Evolutionary conservation across 73 alveolate genomes (phyloP), one percentile per base, ranked within the genome.

Genomic region (Durusdinium trenchii): DNA sequence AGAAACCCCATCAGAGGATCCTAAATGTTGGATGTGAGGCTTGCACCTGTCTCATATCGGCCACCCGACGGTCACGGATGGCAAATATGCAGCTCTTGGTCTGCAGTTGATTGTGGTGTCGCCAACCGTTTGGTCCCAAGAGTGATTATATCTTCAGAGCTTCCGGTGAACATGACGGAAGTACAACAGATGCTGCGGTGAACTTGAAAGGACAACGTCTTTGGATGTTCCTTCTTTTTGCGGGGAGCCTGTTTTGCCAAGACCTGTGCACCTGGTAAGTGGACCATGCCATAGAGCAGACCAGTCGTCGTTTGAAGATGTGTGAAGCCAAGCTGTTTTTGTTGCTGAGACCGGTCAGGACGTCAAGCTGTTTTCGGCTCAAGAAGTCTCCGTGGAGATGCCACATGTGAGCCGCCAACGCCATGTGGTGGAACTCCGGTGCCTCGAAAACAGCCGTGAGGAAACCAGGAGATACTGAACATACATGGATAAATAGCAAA

Each of bases 341-440:
- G n/a, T n/a, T n/a, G n/a, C n/a, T n/a, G n/a, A n/a, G n/a, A n/a
- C n/a, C n/a, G n/a, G n/a, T 64, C 38, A 30, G 9, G 38, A 6
- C 5, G 79, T 64, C 42, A 64, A 64, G 79, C 79, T 64, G 45
- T 42, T 62, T 86, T 85, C 43, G 78, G 78, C 78, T 85, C 94
- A 85, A 42, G 43, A 51, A 62, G 45, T 47, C n/a, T n/a, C n/a
- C n/a, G n/a, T n/a, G n/a, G n/a, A n/a, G n/a, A n/a, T n/a, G n/a
- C n/a, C n/a, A n/a, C n/a, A n/a, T n/a, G n/a, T n/a, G n/a, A n/a
- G n/a, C n/a, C 48, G 14, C 9, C 43, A 35, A 12, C 54, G 82
- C 82, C 75, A 91, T 91, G 98, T 91, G 98, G 98, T 91, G 98
- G 98, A 91, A 91, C 38, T 91, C 98, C 35, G 98, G 98, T 36